These are phyloP conservation scores for Polyporus arcularius DNA, from an alignment of 768 basidiomycete species.

Conservation along the genomic window DNA sequence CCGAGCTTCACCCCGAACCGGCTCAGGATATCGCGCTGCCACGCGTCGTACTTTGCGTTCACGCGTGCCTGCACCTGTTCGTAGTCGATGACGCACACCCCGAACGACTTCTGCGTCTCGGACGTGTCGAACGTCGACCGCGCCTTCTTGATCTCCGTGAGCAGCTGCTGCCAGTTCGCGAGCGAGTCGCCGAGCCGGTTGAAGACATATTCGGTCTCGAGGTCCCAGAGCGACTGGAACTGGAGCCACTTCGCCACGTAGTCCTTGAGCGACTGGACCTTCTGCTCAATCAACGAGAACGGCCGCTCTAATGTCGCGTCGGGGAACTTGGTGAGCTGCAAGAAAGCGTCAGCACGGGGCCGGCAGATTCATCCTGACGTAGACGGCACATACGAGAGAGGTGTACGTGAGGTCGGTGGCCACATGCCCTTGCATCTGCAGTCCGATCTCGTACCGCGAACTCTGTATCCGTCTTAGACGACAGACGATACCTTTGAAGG, in stretches of 20 bases:
- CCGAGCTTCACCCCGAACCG: constrained; percentile 93
- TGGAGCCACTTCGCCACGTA: constrained; percentile 99
- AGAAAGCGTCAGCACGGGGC: constrained; percentile 9
- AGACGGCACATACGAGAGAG: constrained; percentile 58
- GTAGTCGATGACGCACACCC: constrained; percentile 94
- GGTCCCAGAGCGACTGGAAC: constrained; percentile 98
- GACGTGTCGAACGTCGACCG: constrained; percentile 96
- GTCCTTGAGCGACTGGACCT: constrained; percentile 82
- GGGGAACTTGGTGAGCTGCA: constrained; percentile 71
- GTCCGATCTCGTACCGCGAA: constrained; percentile 94
- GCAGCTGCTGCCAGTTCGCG: constrained; percentile 90
- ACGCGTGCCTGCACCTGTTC: constrained; percentile 97
- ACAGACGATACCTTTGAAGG: constrained; percentile 74
- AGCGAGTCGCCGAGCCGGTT: constrained; percentile 93
- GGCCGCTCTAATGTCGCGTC: constrained; percentile 78
- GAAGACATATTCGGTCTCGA: constrained; percentile 97
- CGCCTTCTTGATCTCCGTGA: constrained; percentile 96
- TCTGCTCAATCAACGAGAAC: constrained; percentile 83
- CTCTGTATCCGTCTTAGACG: constrained; percentile 86
- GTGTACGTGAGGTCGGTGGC: constrained; percentile 78
- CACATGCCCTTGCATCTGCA: constrained; percentile 79
- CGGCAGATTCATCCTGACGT: not conserved
- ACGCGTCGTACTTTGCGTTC: constrained; percentile 97
- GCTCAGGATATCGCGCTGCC: constrained; percentile 94
- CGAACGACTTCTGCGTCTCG: constrained; percentile 89